A percentile compares a stretch with the other conserved stretches of the same genome.
Conservation (phyloP, 768 basidiomycete genomes). For the Podaxis sp. region DNA sequence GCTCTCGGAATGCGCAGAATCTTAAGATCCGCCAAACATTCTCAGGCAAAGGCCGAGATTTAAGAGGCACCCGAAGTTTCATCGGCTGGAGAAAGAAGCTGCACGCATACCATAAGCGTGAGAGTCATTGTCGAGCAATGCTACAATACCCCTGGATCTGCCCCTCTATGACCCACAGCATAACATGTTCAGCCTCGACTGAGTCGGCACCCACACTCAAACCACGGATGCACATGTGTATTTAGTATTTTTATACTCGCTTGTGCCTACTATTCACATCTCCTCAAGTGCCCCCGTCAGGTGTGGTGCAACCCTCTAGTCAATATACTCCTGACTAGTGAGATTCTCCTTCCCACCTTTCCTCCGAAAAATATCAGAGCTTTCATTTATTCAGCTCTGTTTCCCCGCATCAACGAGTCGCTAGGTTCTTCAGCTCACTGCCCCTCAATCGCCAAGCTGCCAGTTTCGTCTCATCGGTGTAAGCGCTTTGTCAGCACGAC, state of each 20-base stretch:
- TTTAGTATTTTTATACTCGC: background rate
- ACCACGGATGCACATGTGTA: background rate
- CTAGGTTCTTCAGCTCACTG: background rate
- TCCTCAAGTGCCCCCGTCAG: background rate
- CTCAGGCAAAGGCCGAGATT: background rate
- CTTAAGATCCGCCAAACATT: background rate
- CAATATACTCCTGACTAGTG: background rate
- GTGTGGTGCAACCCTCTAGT: background rate
- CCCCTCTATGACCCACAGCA: background rate
- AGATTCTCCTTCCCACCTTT: background rate
- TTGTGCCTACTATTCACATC: background rate
- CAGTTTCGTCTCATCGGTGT: too few species aligned
- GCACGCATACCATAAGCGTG: background rate
- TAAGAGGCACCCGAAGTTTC: conserved; percentile 6
- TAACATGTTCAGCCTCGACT: background rate
- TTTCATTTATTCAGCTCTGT: background rate
- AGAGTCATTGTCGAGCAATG: background rate
- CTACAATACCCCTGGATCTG: background rate
- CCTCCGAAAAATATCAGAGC: background rate
- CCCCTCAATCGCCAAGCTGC: background rate
- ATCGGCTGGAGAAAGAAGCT: conserved; percentile 5
- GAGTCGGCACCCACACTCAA: background rate
- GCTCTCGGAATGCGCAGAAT: background rate
- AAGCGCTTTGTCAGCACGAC: too few species aligned
- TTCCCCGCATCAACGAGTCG: background rate